Evolutionary conservation across 352 stramenopile genomes (phyloP).

Genomic region (Phytophthora pinifolia): DNA sequence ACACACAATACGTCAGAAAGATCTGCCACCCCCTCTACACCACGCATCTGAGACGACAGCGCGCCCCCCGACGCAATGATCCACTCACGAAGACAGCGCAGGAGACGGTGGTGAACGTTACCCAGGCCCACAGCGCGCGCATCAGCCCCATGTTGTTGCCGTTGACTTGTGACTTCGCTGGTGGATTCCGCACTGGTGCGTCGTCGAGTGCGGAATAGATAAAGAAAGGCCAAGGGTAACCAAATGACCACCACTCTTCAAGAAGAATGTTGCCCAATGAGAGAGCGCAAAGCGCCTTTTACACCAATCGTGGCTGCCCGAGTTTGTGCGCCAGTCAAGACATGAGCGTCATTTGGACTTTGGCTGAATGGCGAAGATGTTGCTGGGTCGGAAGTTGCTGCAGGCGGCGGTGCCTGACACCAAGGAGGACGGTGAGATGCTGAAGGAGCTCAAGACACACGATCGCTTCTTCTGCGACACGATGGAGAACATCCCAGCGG

Average conservation of each 20-base stretch:
- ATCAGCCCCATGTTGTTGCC: constrained; percentile 32
- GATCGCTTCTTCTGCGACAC: constrained; percentile 76
- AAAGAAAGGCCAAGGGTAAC: constrained; percentile 7
- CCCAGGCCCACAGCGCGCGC: constrained; percentile 36
- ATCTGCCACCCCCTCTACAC: not conserved
- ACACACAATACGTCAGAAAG: constrained; percentile 3
- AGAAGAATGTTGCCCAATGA: constrained; percentile 12
- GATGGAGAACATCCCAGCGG: constrained; percentile 74
- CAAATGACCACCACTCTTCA: constrained; percentile 9
- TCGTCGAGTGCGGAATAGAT: constrained; percentile 13
- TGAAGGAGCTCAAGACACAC: constrained; percentile 31
- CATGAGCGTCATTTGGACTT: constrained; percentile 13
- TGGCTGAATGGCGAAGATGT: constrained; percentile 31
- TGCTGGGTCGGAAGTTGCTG: constrained; percentile 59
- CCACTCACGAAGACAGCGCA: constrained; percentile 58
- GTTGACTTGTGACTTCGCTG: not conserved
- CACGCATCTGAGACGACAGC: not conserved
- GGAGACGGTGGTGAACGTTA: constrained; percentile 61
- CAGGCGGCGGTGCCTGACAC: constrained; percentile 24
- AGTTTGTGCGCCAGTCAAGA: constrained; percentile 29
- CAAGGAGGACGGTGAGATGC: constrained; percentile 15
- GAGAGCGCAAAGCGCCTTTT: not conserved
- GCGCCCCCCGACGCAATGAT: not conserved
- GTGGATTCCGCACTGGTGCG: constrained; percentile 18
- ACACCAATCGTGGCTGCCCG: constrained; percentile 16